Evolutionary conservation across 1,284 basidiomycete genomes (phyloP).

Genomic region (Pterulicium gracile): DNA sequence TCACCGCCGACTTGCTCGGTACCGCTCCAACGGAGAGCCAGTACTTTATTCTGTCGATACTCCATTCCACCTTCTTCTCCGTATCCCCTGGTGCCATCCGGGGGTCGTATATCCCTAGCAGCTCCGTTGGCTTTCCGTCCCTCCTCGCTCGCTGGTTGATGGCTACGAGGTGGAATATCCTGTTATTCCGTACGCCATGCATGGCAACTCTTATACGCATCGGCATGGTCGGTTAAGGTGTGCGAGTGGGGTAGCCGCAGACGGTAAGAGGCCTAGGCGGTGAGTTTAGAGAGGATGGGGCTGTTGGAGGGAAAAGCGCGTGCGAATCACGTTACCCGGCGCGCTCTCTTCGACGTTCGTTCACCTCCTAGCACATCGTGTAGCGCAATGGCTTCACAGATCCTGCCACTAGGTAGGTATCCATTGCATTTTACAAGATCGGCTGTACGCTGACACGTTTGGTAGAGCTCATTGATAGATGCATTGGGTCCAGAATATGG

Average conservation of each 20-base stretch:
- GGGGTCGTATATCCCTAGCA: conserved; percentile 83
- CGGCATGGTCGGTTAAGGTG: conserved; percentile 47
- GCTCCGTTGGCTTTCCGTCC: conserved; percentile 86
- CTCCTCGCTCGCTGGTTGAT: conserved; percentile 67
- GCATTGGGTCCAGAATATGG: conserved; percentile 92
- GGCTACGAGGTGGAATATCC: conserved; percentile 84
- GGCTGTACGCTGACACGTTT: conserved; percentile 3
- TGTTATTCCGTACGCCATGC: conserved; percentile 72
- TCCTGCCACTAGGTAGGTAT: conserved; percentile 37
- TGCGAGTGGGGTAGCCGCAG: background rate
- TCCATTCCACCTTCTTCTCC: conserved; percentile 81
- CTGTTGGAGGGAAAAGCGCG: no score
- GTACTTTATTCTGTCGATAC: conserved; percentile 80
- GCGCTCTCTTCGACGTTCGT: background rate
- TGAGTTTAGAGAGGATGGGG: no score
- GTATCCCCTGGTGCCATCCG: conserved; percentile 33
- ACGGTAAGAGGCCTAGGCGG: no score
- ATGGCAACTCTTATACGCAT: conserved; percentile 81
- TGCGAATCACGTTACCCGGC: background rate
- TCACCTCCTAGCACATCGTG: background rate
- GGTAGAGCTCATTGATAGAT: conserved; percentile 85
- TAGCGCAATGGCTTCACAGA: conserved; percentile 38
- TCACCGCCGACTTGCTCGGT: conserved; percentile 72
- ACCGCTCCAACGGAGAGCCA: conserved; percentile 84
- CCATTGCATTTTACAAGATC: conserved; percentile 1